phyloP scores from a whole-genome alignment of 2,329 filamentous ascomycete genomes.

The Colletotrichum lini region DNA sequence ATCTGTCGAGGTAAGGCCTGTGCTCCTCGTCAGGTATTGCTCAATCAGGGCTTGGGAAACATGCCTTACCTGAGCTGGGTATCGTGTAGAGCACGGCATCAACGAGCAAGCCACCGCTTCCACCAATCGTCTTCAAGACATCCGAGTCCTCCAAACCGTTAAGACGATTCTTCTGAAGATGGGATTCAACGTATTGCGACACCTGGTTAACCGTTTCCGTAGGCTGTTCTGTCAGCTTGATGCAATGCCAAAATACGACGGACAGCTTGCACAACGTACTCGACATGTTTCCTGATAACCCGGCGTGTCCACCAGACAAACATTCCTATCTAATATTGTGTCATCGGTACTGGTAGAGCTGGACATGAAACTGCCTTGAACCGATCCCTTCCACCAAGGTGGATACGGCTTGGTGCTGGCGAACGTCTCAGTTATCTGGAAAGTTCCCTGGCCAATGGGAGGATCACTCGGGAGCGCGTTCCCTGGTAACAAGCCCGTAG shows the following conservation, averaged over 20 bases:
- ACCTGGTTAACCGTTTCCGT: slow-evolving; percentile 73
- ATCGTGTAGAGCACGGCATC: slow-evolving; percentile 90
- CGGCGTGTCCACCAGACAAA: slow-evolving; percentile 93
- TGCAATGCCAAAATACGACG: slow-evolving; percentile 11
- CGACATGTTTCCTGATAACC: slow-evolving; percentile 70
- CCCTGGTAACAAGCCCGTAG: slow-evolving; percentile 21
- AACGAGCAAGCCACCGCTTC: slow-evolving; percentile 85
- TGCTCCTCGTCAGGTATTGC: slow-evolving; percentile 56
- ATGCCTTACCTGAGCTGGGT: slow-evolving; percentile 71
- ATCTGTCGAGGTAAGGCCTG: slow-evolving; percentile 59
- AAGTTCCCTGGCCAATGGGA: slow-evolving; percentile 23
- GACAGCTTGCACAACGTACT: slow-evolving; percentile 54
- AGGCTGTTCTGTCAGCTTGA: slow-evolving; percentile 44
- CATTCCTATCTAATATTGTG: slow-evolving; percentile 86
- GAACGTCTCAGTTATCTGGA: slow-evolving; percentile 76
- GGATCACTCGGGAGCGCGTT: slow-evolving; percentile 5
- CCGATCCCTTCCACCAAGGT: slow-evolving; percentile 88
- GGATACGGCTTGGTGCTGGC: slow-evolving; percentile 90
- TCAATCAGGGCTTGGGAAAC: slow-evolving; percentile 54
- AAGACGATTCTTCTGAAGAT: slow-evolving; percentile 73
- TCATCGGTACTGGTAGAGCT: slow-evolving; percentile 67
- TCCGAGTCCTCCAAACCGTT: slow-evolving; percentile 79
- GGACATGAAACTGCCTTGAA: slow-evolving; percentile 73
- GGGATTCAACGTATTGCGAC: slow-evolving; percentile 80
- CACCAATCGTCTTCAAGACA: slow-evolving; percentile 82